Evolutionary conservation across 352 stramenopile genomes (phyloP).

Genomic region (Sclerospora graminicola): DNA sequence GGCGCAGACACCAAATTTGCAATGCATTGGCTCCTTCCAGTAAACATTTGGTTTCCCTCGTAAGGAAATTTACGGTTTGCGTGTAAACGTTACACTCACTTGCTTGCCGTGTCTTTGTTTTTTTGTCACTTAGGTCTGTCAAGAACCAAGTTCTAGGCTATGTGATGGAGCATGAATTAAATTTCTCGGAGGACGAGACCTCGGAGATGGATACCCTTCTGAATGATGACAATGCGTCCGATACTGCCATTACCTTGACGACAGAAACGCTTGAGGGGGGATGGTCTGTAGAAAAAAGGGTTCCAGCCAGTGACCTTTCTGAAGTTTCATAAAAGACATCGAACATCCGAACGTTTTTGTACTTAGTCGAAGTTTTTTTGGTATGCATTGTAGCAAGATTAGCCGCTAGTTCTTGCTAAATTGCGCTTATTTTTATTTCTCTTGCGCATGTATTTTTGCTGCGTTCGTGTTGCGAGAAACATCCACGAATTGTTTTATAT

Average conservation of each 20-base stretch:
- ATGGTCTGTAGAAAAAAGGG: conserved; percentile 77
- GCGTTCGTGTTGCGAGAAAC: not conserved
- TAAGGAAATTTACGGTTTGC: conserved; percentile 21
- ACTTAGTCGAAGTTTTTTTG: conserved; percentile 4
- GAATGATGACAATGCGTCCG: conserved; percentile 28
- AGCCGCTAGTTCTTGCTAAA: not conserved
- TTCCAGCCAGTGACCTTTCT: conserved; percentile 35
- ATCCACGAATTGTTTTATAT: conserved; percentile 1
- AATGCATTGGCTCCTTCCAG: conserved; percentile 72
- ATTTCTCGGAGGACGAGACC: conserved; percentile 53
- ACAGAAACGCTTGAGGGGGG: conserved; percentile 72
- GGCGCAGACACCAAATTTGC: conserved; percentile 44
- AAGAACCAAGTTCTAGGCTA: conserved; percentile 81
- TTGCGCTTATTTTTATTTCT: no score
- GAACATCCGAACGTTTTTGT: conserved; percentile 19
- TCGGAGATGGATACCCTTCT: conserved; percentile 71
- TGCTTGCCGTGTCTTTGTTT: no score
- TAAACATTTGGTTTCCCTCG: conserved; percentile 82
- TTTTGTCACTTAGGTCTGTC: conserved; percentile 55
- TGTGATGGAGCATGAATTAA: conserved; percentile 65
- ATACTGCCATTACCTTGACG: conserved; percentile 30
- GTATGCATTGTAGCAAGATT: not conserved
- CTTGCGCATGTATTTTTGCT: not conserved
- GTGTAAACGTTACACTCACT: not conserved
- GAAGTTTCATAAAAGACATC: conserved; percentile 36